Evolutionary conservation across 352 stramenopile genomes (phyloP).

Genomic region (Paralagenidium karlingii): DNA sequence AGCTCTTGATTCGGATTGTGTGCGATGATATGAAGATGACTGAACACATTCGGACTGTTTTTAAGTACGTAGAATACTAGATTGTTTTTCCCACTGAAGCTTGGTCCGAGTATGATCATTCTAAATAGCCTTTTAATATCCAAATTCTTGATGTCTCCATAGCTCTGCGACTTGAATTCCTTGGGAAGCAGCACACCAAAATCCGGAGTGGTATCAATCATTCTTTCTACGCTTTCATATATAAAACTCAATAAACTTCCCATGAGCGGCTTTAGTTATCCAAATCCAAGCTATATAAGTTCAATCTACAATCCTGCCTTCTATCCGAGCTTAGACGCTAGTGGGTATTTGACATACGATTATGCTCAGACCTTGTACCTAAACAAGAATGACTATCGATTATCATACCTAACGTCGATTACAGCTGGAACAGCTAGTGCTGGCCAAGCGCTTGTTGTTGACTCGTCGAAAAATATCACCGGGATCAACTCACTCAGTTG

Average conservation of each 20-base stretch:
- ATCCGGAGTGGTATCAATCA: constrained; percentile 6
- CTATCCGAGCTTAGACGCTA: constrained; percentile 5
- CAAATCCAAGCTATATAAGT: constrained; percentile 3
- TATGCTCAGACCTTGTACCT: too few relatives aligned
- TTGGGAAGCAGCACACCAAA: constrained; percentile 5
- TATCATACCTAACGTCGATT: too few relatives aligned
- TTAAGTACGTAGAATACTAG: constrained; percentile 1
- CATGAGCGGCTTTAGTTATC: constrained; percentile 7
- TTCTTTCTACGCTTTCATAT: too few relatives aligned
- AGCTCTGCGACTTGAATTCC: constrained; percentile 3
- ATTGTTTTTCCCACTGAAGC: constrained; percentile 7
- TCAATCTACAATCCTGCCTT: constrained; percentile 11
- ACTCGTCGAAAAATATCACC: too few relatives aligned
- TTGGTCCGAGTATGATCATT: constrained; percentile 7
- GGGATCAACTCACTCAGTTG: too few relatives aligned
- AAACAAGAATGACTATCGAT: too few relatives aligned
- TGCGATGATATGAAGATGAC: background rate
- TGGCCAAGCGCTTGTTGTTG: too few relatives aligned
- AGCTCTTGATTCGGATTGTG: constrained; percentile 9
- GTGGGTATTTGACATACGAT: constrained; percentile 4
- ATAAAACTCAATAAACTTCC: constrained; percentile 9
- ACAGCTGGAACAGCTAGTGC: too few relatives aligned
- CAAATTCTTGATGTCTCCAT: constrained; percentile 5
- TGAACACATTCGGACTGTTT: too few relatives aligned
- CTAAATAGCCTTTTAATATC: constrained; percentile 9